A percentile compares a stretch with the other conserved stretches of the same genome.
Evolutionary conservation across 495 filamentous ascomycete species (phyloP).

Genomic region (Apodospora peruviana): DNA sequence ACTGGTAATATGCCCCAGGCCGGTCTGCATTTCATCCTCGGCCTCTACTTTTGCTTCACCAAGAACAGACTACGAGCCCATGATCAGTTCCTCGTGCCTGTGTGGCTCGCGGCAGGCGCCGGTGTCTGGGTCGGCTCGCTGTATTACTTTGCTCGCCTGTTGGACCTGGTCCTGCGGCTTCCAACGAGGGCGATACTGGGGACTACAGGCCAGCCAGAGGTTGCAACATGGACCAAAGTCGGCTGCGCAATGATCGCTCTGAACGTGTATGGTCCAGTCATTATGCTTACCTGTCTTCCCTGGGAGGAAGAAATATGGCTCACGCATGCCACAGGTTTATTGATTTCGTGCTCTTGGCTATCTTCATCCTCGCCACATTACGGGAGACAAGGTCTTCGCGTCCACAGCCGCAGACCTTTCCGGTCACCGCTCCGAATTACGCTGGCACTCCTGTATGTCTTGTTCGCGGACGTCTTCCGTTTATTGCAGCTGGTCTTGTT

Average conservation of each 20-base stretch:
- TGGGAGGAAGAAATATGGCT: not conserved
- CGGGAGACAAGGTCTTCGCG: not conserved
- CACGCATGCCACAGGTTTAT: constrained; percentile 1
- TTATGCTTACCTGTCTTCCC: not conserved
- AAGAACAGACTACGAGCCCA: constrained; percentile 3
- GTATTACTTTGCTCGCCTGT: constrained; percentile 13
- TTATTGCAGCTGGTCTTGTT: not conserved
- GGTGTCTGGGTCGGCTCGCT: constrained; percentile 16
- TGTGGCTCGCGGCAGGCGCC: constrained; percentile 6
- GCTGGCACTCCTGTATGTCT: not conserved
- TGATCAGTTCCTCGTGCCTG: constrained; percentile 7
- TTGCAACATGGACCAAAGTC: constrained; percentile 17
- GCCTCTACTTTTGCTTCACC: constrained; percentile 13
- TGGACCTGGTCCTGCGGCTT: constrained; percentile 3
- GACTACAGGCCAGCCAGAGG: not conserved
- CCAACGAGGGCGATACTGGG: not conserved
- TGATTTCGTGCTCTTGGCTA: constrained; percentile 13
- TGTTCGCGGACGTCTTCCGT: not conserved
- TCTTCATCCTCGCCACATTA: constrained; percentile 6
- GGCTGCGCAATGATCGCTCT: constrained; percentile 14
- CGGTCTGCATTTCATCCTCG: constrained; percentile 16
- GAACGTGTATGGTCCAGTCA: constrained; percentile 14
- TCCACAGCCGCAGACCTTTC: not conserved
- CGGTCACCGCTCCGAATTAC: constrained; percentile 3
- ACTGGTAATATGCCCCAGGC: too few relatives aligned